Percentiles rank a stretch among this genome's conserved stretches.
Conservation (phyloP, 2,329 filamentous ascomycete genomes). For the Rhynchosporium secalis region DNA sequence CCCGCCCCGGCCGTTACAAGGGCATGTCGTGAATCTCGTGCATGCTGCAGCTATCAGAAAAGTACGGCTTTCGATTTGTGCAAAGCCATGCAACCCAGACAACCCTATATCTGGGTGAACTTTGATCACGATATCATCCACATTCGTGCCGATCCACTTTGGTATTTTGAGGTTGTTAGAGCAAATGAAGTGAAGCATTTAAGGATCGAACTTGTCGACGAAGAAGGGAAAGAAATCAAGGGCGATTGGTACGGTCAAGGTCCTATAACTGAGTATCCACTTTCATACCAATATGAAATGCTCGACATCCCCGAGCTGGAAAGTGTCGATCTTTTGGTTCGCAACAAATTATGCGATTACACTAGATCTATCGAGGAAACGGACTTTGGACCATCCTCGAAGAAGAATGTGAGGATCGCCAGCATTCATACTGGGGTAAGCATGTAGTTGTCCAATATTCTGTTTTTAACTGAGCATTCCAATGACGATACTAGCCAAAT, state of each 20-base stretch:
- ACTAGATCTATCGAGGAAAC: not conserved
- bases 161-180: not conserved
- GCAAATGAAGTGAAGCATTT: not conserved
- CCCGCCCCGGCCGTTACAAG: not conserved
- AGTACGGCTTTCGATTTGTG: too few relatives aligned
- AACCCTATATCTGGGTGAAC: not conserved
- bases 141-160: not conserved
- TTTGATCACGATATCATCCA: constrained; percentile 8
- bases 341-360: not conserved
- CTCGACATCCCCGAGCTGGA: not conserved
- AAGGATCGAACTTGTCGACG: not conserved
- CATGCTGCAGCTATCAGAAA: not conserved
- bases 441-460: too few relatives aligned
- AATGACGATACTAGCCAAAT: too few relatives aligned
- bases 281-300: not conserved
- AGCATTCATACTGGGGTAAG: not conserved
- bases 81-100: not conserved
- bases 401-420: not conserved
- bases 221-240: not conserved
- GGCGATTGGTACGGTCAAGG: not conserved
- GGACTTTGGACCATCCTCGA: not conserved
- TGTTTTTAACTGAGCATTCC: too few relatives aligned
- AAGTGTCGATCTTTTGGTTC: not conserved
- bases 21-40: not conserved
- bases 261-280: too few relatives aligned